phyloP scores from a whole-genome alignment of 2,329 filamentous ascomycete species.

The Gnomoniopsis sp. region DNA sequence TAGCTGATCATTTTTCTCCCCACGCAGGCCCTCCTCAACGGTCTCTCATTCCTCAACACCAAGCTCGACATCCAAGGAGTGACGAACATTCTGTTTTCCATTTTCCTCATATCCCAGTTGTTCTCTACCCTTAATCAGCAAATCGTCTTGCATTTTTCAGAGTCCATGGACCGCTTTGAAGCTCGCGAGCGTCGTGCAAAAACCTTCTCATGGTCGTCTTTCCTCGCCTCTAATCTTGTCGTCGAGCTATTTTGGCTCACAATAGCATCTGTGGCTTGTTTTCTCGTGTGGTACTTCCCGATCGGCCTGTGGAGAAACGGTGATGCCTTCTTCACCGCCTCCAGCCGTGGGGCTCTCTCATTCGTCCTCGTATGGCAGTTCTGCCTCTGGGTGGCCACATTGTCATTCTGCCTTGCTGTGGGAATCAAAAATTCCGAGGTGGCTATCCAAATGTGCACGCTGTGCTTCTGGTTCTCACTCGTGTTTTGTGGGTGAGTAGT shows the following conservation, averaged over 20 bases:
- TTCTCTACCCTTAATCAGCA: background rate
- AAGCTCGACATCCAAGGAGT: too few relatives aligned
- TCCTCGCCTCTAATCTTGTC: conserved; percentile 78
- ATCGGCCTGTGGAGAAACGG: conserved; percentile 74
- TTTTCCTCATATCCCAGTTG: background rate
- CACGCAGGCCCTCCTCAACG: conserved; percentile 31
- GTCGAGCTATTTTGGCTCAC: conserved; percentile 86
- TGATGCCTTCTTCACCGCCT: conserved; percentile 33
- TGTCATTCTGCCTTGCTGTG: conserved; percentile 60
- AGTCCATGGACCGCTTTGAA: conserved; percentile 76
- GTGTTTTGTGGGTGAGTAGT: conserved; percentile 44
- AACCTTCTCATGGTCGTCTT: conserved; percentile 81
- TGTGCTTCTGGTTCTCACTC: conserved; percentile 58
- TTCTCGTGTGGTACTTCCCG: conserved; percentile 81
- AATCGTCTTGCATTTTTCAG: conserved; percentile 65
- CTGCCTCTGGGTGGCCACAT: conserved; percentile 62
- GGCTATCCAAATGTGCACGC: conserved; percentile 58
- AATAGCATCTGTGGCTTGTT: conserved; percentile 73
- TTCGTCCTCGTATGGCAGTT: conserved; percentile 61
- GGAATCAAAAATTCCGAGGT: conserved; percentile 61
- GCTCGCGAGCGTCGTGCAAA: conserved; percentile 81
- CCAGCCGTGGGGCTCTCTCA: conserved; percentile 53
- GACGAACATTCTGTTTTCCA: background rate
- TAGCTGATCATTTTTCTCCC: conserved; percentile 46
- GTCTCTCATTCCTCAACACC: too few relatives aligned